Evolutionary conservation across 2,329 filamentous ascomycete species (phyloP).

Genomic region (Fusarium sp.): DNA sequence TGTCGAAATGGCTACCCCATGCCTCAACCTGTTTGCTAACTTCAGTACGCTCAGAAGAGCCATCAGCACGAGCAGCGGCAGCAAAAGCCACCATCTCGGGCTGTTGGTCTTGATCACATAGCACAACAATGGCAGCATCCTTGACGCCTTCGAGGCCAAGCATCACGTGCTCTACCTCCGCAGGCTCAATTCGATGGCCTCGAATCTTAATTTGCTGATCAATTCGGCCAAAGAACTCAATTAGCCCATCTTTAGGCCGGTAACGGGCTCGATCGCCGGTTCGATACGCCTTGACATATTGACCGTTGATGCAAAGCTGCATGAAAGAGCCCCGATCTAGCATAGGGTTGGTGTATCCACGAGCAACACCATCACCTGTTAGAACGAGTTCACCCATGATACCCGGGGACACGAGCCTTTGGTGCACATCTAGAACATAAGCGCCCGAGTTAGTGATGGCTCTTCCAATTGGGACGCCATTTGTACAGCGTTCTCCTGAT

Average conservation of each 20-base stretch:
- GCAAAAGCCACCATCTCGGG: too few species aligned
- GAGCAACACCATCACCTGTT: too few species aligned
- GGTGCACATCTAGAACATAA: too few species aligned
- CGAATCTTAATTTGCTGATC: constrained; percentile 4
- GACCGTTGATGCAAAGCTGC: too few species aligned
- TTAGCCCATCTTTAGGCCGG: neutral
- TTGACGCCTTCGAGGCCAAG: neutral
- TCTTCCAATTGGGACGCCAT: too few species aligned
- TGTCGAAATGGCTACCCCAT: neutral
- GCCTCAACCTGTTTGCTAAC: neutral
- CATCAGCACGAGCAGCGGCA: too few species aligned
- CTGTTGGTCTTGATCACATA: neutral
- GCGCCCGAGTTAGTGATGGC: too few species aligned
- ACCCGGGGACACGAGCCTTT: too few species aligned
- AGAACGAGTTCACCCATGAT: too few species aligned
- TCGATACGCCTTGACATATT: neutral
- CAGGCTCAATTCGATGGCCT: neutral
- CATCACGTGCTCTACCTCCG: neutral
- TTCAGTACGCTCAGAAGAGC: neutral
- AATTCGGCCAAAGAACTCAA: neutral
- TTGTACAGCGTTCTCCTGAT: too few species aligned
- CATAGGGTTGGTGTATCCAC: too few species aligned
- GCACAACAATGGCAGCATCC: neutral
- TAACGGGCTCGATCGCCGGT: neutral
- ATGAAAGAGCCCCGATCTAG: too few species aligned